phyloP scores from a whole-genome alignment of 2,329 filamentous ascomycete species.

The Trichoderma afroharzianum region DNA sequence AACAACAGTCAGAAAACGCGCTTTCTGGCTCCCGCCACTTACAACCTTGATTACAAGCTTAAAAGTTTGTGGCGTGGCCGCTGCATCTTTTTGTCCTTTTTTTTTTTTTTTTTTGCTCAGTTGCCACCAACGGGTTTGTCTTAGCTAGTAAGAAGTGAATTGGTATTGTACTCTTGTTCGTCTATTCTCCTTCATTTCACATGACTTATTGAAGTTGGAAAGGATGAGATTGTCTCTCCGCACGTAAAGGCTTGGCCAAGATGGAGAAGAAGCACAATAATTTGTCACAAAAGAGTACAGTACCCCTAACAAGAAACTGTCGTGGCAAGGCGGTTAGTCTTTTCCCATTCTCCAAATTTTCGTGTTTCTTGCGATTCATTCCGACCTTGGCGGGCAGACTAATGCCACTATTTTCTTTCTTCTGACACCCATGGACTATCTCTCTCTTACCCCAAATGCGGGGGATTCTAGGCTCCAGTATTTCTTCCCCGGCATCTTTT shows the following conservation, averaged over 20 bases:
- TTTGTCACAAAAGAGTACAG: not conserved
- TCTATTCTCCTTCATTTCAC: not conserved
- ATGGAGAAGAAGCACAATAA: not conserved
- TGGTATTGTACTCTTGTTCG: not conserved
- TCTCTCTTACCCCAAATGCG: not conserved
- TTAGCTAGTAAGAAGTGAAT: not conserved
- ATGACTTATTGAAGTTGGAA: not conserved
- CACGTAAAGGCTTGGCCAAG: not conserved
- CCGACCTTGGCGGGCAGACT: not conserved
- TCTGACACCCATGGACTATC: not conserved
- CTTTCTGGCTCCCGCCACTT: not conserved
- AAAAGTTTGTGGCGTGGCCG: not conserved
- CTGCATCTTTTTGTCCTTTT: not conserved
- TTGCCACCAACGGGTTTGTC: not conserved
- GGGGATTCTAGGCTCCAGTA: not conserved
- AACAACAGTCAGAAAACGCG: not conserved
- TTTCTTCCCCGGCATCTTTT: not conserved
- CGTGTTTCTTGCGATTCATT: not conserved
- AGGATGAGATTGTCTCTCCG: not conserved
- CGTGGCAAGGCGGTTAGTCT: not conserved
- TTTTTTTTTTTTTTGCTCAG: not conserved
- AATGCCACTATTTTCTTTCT: not conserved
- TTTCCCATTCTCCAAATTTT: not conserved
- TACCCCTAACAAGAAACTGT: not conserved
- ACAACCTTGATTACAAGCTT: slow-evolving; percentile 10